These are phyloP conservation scores for Debaryomycetaceae sp. DNA, from an alignment of 1,139 yeast genomes.

Conservation along the genomic window DNA sequence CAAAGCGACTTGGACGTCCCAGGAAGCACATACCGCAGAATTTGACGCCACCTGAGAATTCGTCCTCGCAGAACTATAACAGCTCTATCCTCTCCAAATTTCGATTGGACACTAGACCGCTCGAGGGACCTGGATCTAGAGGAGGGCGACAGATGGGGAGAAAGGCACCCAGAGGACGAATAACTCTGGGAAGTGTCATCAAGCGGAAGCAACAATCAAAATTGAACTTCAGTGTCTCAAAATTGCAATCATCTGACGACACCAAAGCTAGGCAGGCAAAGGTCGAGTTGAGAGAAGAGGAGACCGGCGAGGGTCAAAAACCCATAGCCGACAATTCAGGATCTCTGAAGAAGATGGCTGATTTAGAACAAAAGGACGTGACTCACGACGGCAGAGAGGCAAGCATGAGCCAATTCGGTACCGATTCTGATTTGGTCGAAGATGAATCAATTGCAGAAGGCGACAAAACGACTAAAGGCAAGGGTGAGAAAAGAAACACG, in stretches of 20 bases:
- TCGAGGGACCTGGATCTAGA: constrained; percentile 44
- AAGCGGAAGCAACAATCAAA: constrained; percentile 19
- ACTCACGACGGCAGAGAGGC: not conserved
- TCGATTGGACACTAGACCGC: constrained; percentile 34
- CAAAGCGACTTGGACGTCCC: constrained; percentile 37
- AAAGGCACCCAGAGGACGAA: constrained; percentile 25
- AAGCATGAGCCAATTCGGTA: not conserved
- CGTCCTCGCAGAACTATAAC: constrained; percentile 28
- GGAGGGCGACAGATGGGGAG: constrained; percentile 30
- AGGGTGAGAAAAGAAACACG: not conserved
- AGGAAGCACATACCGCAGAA: constrained; percentile 22
- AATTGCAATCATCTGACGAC: not conserved
- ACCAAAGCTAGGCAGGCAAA: not conserved
- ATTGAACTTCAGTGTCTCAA: constrained; percentile 7
- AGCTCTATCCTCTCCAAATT: constrained; percentile 35
- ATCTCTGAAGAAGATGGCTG: not conserved
- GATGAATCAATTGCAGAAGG: constrained; percentile 1
- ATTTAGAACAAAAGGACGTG: not conserved
- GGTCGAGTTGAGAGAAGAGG: not conserved
- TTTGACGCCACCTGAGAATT: constrained; percentile 21
- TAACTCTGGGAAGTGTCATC: constrained; percentile 19
- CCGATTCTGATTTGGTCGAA: not conserved
- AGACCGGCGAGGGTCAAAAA: not conserved
- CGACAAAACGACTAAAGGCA: not conserved
- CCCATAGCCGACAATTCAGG: not conserved